A percentile compares a stretch with the other conserved stretches of the same genome.
Conservation (phyloP, 768 basidiomycete genomes). For the Boletus pseudopeckii region DNA sequence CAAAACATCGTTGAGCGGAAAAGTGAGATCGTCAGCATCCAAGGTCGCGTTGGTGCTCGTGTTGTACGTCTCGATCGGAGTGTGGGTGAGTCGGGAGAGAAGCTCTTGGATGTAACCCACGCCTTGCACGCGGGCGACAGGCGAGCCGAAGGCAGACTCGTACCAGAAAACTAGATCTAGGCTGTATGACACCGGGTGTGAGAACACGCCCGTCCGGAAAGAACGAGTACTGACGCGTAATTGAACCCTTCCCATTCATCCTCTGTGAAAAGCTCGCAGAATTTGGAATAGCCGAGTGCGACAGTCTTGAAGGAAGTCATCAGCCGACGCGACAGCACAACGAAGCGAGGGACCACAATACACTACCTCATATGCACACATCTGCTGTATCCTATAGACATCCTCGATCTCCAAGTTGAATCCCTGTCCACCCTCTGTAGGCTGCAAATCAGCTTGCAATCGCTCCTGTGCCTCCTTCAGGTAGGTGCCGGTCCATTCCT, state of each 20-base stretch:
- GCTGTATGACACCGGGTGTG: constrained; percentile 3
- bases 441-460: constrained; percentile 49
- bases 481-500: constrained; percentile 69
- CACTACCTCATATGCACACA: constrained; percentile 79
- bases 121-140: constrained; percentile 72
- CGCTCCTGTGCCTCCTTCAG: constrained; percentile 62
- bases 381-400: constrained; percentile 72
- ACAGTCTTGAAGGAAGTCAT: constrained; percentile 61
- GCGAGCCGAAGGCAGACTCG: constrained; percentile 76
- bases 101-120: constrained; percentile 83
- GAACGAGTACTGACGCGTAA: constrained; percentile 56
- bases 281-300: constrained; percentile 85
- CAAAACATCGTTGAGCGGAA: constrained; percentile 67
- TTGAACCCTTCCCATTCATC: constrained; percentile 94
- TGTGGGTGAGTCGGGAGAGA: constrained; percentile 76
- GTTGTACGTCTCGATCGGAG: constrained; percentile 64
- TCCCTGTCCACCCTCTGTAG: constrained; percentile 35
- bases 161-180: constrained; percentile 40
- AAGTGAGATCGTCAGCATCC: constrained; percentile 61
- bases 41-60: constrained; percentile 84
- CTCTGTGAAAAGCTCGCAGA: constrained; percentile 86
- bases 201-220: not conserved
- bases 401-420: constrained; percentile 64
- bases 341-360: not conserved
- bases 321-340: not conserved